Evolutionary conservation across 257 asterid genomes (phyloP).

Genomic region (Anisodus tanguticus): DNA sequence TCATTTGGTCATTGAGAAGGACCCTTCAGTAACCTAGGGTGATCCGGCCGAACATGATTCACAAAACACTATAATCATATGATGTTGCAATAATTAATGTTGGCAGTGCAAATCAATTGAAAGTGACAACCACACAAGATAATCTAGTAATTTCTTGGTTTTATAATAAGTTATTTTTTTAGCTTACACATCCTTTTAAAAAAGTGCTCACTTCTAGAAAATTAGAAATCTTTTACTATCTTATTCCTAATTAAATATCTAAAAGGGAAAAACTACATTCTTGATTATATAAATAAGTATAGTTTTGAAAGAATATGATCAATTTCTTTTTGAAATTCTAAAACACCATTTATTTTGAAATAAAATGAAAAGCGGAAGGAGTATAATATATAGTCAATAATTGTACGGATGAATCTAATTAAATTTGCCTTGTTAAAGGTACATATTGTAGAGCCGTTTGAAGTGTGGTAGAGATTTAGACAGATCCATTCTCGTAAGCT

Average conservation of each 20-base stretch:
- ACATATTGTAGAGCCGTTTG: neutral
- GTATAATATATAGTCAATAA: neutral
- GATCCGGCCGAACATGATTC: neutral
- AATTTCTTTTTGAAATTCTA: too few relatives aligned
- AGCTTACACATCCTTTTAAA: too few relatives aligned
- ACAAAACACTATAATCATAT: neutral
- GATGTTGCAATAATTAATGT: neutral
- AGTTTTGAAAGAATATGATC: too few relatives aligned
- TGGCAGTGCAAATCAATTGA: neutral
- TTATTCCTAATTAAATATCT: too few relatives aligned
- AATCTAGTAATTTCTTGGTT: neutral
- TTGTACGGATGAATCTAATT: neutral
- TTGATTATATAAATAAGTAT: too few relatives aligned
- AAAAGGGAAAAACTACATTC: too few relatives aligned
- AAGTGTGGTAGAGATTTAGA: conserved; percentile 19
- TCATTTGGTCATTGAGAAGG: neutral
- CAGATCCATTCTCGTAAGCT: neutral
- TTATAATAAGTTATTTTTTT: too few relatives aligned
- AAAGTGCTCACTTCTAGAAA: too few relatives aligned
- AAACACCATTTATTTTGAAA: too few relatives aligned
- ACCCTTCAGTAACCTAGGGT: neutral
- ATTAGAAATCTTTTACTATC: too few relatives aligned
- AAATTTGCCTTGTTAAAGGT: neutral
- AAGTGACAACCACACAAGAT: neutral
- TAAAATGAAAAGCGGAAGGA: too few relatives aligned